Percentiles rank a stretch among this genome's conserved stretches.
Evolutionary conservation across 352 stramenopile species (phyloP).

Genomic region (Phytopythium montanum): DNA sequence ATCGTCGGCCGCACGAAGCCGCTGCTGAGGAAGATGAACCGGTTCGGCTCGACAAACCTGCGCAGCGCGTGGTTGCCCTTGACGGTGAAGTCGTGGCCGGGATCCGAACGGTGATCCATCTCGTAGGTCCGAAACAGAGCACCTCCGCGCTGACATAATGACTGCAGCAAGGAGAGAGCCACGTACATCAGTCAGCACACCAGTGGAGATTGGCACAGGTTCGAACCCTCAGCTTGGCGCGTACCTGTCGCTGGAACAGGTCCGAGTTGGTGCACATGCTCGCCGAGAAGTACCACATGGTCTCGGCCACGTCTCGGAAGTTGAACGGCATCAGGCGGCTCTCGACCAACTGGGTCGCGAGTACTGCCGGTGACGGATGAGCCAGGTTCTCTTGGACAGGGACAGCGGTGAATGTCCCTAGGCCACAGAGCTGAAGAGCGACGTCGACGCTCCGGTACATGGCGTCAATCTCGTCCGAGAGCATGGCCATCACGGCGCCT

Average conservation of each 20-base stretch:
- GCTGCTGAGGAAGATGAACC: not conserved
- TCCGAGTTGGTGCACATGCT: not conserved
- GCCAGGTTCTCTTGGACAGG: not conserved
- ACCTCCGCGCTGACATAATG: not conserved
- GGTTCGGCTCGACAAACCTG: not conserved
- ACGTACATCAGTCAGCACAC: not conserved
- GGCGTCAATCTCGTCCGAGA: not conserved
- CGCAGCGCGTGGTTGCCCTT: slow-evolving; percentile 1
- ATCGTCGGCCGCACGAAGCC: not conserved
- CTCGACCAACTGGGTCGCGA: not conserved
- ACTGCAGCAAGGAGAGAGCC: not conserved
- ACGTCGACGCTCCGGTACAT: slow-evolving; percentile 2
- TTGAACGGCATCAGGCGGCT: slow-evolving; percentile 4
- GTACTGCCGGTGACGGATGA: slow-evolving; percentile 1
- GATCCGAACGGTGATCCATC: not conserved
- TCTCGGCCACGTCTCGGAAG: not conserved
- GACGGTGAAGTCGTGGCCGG: not conserved
- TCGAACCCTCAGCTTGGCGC: not conserved
- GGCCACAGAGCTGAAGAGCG: not conserved
- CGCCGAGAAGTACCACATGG: not conserved
- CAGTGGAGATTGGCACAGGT: not conserved
- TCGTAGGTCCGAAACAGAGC: slow-evolving; percentile 2
- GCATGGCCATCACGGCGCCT: not conserved
- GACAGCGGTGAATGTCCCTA: not conserved
- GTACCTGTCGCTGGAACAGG: not conserved